These are phyloP conservation scores for Luffa acutangula DNA, from an alignment of 306 rosid genomes.

Conservation along the genomic window DNA sequence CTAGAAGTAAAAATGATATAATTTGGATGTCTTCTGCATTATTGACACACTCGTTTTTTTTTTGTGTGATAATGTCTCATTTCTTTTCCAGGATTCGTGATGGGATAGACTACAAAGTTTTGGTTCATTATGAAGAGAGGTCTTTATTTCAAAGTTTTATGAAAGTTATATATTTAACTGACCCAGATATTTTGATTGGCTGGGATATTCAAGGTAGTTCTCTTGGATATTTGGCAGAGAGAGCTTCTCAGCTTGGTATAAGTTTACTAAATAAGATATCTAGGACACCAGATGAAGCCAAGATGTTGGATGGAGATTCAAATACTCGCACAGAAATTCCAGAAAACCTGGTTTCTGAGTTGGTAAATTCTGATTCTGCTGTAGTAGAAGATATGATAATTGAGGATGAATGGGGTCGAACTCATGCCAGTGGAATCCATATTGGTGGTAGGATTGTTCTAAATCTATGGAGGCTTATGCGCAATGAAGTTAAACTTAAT, in stretches of 20 bases:
- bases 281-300: slow-evolving; percentile 59
- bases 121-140: slow-evolving; percentile 55
- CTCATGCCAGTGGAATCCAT: slow-evolving; percentile 93
- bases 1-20: background rate
- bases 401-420: slow-evolving; percentile 97
- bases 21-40: background rate
- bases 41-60: background rate
- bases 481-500: slow-evolving; percentile 83
- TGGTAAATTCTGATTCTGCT: slow-evolving; percentile 32
- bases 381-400: slow-evolving; percentile 49
- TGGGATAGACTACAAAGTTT: slow-evolving; percentile 52
- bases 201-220: slow-evolving; percentile 95
- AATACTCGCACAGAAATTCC: slow-evolving; percentile 29
- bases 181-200: slow-evolving; percentile 82
- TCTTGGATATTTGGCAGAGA: slow-evolving; percentile 89
- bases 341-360: slow-evolving; percentile 33
- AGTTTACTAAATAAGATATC: slow-evolving; percentile 66
- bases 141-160: slow-evolving; percentile 50
- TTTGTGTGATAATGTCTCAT: slow-evolving; percentile 2
- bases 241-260: slow-evolving; percentile 71
- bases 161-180: slow-evolving; percentile 49
- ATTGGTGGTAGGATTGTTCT: slow-evolving; percentile 93
- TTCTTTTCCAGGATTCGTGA: slow-evolving; percentile 51
- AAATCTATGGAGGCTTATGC: slow-evolving; percentile 80
- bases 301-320: slow-evolving; percentile 28